These are phyloP conservation scores for Gaeumannomyces sp. DNA, from an alignment of 2,329 filamentous ascomycete genomes.

Conservation along the genomic window DNA sequence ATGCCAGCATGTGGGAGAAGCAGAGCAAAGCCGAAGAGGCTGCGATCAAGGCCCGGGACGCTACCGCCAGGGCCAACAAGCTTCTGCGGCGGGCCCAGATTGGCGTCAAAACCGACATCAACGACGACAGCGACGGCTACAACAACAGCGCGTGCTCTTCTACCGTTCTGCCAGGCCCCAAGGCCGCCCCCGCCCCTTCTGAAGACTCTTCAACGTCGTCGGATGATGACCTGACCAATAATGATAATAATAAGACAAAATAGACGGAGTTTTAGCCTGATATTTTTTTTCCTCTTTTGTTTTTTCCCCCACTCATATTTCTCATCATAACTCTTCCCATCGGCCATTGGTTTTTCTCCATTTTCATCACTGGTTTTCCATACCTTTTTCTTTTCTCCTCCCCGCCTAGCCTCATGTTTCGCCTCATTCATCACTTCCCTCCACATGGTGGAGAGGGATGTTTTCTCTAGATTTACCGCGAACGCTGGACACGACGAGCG, in stretches of 20 bases:
- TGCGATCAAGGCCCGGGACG: constrained; percentile 48
- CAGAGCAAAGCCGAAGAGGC: constrained; percentile 75
- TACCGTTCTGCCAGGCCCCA: constrained; percentile 28
- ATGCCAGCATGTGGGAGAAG: constrained; percentile 83
- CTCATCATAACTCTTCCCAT: too few species aligned
- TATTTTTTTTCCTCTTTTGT: not conserved
- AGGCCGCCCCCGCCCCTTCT: constrained; percentile 10
- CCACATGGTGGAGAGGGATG: not conserved
- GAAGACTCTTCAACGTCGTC: constrained; percentile 14
- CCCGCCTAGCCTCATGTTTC: not conserved
- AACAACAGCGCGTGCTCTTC: constrained; percentile 39
- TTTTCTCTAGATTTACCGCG: not conserved
- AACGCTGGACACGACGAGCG: not conserved
- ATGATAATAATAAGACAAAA: constrained; percentile 8
- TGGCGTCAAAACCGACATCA: constrained; percentile 23
- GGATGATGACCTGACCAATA: constrained; percentile 7
- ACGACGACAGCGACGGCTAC: constrained; percentile 40
- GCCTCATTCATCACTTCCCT: not conserved
- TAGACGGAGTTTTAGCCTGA: not conserved
- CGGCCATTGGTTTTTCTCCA: too few species aligned
- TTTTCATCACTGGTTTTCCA: constrained; percentile 10
- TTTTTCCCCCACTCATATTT: not conserved
- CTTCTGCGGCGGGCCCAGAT: constrained; percentile 46
- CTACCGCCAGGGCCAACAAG: constrained; percentile 35
- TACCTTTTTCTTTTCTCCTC: constrained; percentile 12